Percentiles rank a stretch among this genome's conserved stretches.
These are phyloP conservation scores for Nemania abortiva DNA, from an alignment of 2,329 filamentous ascomycete species.

Conservation along the genomic window DNA sequence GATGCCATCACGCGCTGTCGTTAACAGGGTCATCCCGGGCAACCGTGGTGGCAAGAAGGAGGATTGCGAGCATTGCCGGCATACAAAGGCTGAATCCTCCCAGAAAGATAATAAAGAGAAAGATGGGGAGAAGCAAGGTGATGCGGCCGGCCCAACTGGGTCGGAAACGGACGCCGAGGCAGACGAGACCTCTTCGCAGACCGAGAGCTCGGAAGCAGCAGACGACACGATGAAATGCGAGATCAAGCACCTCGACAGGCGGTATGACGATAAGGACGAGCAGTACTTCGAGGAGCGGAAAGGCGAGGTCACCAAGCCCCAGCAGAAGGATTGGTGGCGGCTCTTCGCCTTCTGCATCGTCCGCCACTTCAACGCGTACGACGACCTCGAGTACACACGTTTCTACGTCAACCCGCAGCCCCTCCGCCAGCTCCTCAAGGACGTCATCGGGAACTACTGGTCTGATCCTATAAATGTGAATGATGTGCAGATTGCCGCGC, in stretches of 20 bases:
- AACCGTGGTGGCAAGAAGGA: neutral
- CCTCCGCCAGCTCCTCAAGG: constrained; percentile 46
- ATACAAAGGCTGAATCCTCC: neutral
- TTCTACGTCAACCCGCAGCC: constrained; percentile 50
- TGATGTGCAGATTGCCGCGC: constrained; percentile 43
- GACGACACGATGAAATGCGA: constrained; percentile 48
- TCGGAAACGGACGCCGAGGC: constrained; percentile 1
- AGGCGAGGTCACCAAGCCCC: constrained; percentile 41
- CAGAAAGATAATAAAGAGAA: neutral
- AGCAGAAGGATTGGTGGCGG: constrained; percentile 50
- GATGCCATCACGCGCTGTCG: neutral
- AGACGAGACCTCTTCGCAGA: constrained; percentile 12
- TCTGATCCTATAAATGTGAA: constrained; percentile 42
- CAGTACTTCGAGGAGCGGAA: constrained; percentile 47
- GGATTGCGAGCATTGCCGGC: neutral
- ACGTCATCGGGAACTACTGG: constrained; percentile 48
- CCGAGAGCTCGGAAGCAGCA: neutral
- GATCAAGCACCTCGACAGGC: constrained; percentile 47
- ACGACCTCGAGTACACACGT: constrained; percentile 40
- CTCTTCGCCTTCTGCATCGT: constrained; percentile 51
- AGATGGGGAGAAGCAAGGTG: neutral
- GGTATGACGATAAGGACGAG: constrained; percentile 47
- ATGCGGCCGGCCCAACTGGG: neutral
- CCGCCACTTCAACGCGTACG: constrained; percentile 30
- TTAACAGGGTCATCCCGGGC: neutral